A percentile compares a stretch with the other conserved stretches of the same genome.
Conservation (phyloP, 176 grass and related monocot species). For the Aechmea fasciata region DNA sequence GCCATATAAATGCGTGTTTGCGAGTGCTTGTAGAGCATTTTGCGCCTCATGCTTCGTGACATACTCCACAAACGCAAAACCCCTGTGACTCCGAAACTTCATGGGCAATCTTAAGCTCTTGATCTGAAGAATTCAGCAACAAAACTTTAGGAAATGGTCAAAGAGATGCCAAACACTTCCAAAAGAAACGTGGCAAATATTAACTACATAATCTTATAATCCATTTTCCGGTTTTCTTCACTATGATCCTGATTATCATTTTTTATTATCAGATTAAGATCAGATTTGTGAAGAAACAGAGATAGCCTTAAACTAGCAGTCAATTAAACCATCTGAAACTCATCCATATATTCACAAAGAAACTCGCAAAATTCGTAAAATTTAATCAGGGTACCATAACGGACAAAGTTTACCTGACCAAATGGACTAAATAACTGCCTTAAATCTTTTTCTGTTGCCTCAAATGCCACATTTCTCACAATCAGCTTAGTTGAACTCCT, state of each 20-base stretch:
- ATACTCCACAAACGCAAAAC: conserved; percentile 86
- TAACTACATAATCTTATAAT: too few species aligned
- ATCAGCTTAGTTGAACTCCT: conserved; percentile 90
- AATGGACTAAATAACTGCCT: conserved; percentile 86
- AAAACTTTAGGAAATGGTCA: neutral
- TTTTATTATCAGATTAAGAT: too few species aligned
- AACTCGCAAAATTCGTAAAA: neutral
- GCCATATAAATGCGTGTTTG: conserved; percentile 84
- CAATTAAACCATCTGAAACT: too few species aligned
- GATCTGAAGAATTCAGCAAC: conserved; percentile 37
- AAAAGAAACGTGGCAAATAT: neutral
- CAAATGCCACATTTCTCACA: conserved; percentile 89
- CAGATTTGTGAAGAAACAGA: too few species aligned
- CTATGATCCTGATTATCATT: neutral
- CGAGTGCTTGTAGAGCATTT: conserved; percentile 62
- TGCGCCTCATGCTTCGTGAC: conserved; percentile 90
- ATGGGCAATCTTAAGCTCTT: conserved; percentile 80
- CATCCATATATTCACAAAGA: neutral
- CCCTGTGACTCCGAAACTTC: conserved; percentile 87
- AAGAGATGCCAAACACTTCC: neutral
- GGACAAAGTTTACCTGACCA: conserved; percentile 56
- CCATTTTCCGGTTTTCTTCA: too few species aligned
- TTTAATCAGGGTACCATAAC: neutral
- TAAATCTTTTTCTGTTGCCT: conserved; percentile 83
- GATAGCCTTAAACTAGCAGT: too few species aligned